Evolutionary conservation across 495 filamentous ascomycete genomes (phyloP).

Genomic region (Penicillium robsamsonii): DNA sequence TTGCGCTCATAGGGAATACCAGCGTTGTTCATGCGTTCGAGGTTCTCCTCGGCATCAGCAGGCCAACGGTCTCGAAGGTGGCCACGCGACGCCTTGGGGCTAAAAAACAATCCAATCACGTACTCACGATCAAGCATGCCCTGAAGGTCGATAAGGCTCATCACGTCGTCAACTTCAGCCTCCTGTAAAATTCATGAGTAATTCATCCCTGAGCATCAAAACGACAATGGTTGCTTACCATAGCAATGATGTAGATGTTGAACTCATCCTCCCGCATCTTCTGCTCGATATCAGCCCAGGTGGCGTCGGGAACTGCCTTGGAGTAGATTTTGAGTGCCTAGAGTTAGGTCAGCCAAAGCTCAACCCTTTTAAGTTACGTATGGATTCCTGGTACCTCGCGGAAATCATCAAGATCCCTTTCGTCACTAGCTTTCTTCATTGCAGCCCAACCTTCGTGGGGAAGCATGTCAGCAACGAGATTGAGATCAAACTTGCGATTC

Average conservation of each 20-base stretch:
- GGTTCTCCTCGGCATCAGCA: conserved; percentile 60
- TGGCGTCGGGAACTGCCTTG: conserved; percentile 65
- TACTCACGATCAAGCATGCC: conserved; percentile 77
- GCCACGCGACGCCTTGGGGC: conserved; percentile 60
- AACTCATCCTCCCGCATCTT: conserved; percentile 65
- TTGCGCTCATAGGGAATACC: conserved; percentile 66
- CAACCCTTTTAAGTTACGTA: conserved; percentile 1
- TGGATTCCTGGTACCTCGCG: conserved; percentile 53
- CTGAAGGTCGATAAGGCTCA: conserved; percentile 80
- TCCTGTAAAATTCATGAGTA: conserved; percentile 41
- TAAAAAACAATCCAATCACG: conserved; percentile 66
- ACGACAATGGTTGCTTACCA: conserved; percentile 37
- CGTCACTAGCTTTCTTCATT: conserved; percentile 60
- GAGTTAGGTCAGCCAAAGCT: conserved; percentile 18
- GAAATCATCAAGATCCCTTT: conserved; percentile 70
- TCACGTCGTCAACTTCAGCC: conserved; percentile 52
- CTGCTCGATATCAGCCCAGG: conserved; percentile 68
- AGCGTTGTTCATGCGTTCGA: conserved; percentile 68
- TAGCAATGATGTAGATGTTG: conserved; percentile 69
- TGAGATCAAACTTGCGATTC: conserved; percentile 65
- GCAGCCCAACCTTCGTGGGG: conserved; percentile 68
- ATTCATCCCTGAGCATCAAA: background rate
- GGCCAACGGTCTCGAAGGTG: conserved; percentile 66
- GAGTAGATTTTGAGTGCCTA: conserved; percentile 67
- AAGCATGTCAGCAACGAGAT: conserved; percentile 53